Evolutionary conservation across 306 rosid species (phyloP), one percentile per base, ranked within the genome.

Genomic region (Cyclanthera cordifolia): DNA sequence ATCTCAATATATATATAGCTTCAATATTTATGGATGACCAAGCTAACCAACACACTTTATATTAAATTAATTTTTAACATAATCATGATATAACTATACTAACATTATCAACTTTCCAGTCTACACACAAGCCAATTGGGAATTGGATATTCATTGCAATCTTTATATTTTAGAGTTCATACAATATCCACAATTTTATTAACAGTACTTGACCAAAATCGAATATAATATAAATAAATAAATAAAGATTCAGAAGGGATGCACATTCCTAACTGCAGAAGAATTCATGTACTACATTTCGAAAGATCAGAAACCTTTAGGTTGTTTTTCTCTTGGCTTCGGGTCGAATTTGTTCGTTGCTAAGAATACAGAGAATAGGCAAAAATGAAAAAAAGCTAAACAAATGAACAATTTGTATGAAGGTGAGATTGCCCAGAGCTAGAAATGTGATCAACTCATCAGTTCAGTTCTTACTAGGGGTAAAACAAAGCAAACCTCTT

Each of bases 141-240:
- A n/a, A n/a, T n/a, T n/a, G n/a, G n/a, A n/a, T n/a, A n/a, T n/a
- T n/a, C 71, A 47, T 66, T 66, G 25, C 55, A 25, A 47, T 45
- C 71, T 66, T 46, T 2, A 16, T 12, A 45, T 17, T 24, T 66
- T 45, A 66, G 71, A 47, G 47, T 47, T 27, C 55, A 66, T 3
- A 21, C 47, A 24, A 66, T 66, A 65, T 46, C 71, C 71, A 66
- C 71, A 66, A 47, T 6, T 66, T 47, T 66, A 66, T 47, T 66
- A 45, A 28, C 46, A 66, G 43, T 8, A 37, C 71, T 47, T 25
- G 4, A 25, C 41, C 15, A 46, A 66, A 66, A 66, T 66, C 51
- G 23, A 47, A 30, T 16, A 24, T 64, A 11, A 20, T 10, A 4
- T 9, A 17, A 57, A 34, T 34, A 34, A 37, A 37, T 2, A 37